A percentile compares a stretch with the other conserved stretches of the same genome.
Conservation (phyloP, 345 rosid genomes). For the Heritiera fomes region DNA sequence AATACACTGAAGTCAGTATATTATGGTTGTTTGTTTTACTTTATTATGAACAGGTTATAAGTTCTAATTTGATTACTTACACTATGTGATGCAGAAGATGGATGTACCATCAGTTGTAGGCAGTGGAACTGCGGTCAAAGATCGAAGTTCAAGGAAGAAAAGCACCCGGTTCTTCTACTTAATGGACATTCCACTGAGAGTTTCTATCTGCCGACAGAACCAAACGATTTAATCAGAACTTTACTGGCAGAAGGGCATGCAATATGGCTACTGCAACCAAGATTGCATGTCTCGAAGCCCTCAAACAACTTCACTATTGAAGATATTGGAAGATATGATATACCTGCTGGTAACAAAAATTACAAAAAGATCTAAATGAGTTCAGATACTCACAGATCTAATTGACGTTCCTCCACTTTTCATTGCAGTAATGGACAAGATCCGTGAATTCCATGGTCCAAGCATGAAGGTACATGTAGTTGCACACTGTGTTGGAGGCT, state of each 20-base stretch:
- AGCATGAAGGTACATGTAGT: constrained; percentile 41
- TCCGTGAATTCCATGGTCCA: constrained; percentile 34
- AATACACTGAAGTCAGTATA: background rate
- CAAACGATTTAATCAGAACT: constrained; percentile 44
- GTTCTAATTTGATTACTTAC: background rate
- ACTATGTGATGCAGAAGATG: constrained; percentile 38
- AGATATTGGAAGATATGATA: constrained; percentile 46
- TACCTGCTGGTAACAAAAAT: constrained; percentile 39
- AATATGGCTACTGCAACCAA: constrained; percentile 45
- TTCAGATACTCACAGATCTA: background rate
- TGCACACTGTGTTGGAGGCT: constrained; percentile 49
- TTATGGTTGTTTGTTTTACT: background rate
- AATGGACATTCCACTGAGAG: constrained; percentile 43
- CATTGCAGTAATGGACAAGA: constrained; percentile 33
- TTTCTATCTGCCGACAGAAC: constrained; percentile 44
- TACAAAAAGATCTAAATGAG: background rate
- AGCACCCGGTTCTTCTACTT: constrained; percentile 41
- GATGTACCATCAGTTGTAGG: constrained; percentile 37
- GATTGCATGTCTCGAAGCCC: constrained; percentile 42
- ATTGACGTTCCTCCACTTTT: background rate
- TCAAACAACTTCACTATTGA: constrained; percentile 38
- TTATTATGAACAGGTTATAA: background rate
- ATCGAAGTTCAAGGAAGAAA: constrained; percentile 17
- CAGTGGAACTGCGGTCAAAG: constrained; percentile 36
- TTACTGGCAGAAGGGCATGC: constrained; percentile 42